Conservation (phyloP, 768 basidiomycete genomes). For the Podaxis sp. region DNA sequence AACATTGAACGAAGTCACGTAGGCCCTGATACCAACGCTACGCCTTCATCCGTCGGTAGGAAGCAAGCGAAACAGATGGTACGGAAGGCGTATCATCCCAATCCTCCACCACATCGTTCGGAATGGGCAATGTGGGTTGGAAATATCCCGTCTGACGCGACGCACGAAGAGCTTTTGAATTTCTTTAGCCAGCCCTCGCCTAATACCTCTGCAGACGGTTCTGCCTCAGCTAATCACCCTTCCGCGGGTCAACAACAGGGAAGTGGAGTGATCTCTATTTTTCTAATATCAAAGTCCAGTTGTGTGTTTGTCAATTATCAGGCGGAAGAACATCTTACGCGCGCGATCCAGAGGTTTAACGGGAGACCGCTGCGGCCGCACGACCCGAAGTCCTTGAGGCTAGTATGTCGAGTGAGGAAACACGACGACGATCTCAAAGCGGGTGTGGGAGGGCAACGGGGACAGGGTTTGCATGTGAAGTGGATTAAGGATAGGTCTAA, state of each 20-base stretch:
- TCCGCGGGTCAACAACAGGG: not conserved
- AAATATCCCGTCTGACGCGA: conserved; percentile 83
- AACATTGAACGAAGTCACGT: conserved; percentile 7
- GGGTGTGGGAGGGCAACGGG: conserved; percentile 90
- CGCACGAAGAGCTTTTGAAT: conserved; percentile 80
- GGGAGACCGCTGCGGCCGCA: conserved; percentile 64
- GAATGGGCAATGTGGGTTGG: conserved; percentile 98
- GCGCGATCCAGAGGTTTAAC: conserved; percentile 73
- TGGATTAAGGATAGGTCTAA: conserved; percentile 69
- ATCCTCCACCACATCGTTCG: conserved; percentile 69
- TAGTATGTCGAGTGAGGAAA: conserved; percentile 81
- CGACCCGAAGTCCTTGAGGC: conserved; percentile 69
- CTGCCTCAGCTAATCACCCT: conserved; percentile 25
- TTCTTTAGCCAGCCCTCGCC: conserved; percentile 60
- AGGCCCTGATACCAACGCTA: conserved; percentile 7
- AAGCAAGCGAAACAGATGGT: conserved; percentile 28
- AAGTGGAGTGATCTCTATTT: conserved; percentile 75
- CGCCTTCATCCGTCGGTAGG: conserved; percentile 16
- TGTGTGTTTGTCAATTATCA: conserved; percentile 94
- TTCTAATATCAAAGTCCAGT: conserved; percentile 91
- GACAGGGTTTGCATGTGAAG: conserved; percentile 77
- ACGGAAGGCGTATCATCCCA: conserved; percentile 66
- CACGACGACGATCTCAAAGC: conserved; percentile 84
- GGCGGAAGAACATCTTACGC: conserved; percentile 54
- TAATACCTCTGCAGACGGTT: conserved; percentile 3